Base-by-base conservation (phyloP, 768 basidiomycete species). In the Hericium erinaceus region DNA sequence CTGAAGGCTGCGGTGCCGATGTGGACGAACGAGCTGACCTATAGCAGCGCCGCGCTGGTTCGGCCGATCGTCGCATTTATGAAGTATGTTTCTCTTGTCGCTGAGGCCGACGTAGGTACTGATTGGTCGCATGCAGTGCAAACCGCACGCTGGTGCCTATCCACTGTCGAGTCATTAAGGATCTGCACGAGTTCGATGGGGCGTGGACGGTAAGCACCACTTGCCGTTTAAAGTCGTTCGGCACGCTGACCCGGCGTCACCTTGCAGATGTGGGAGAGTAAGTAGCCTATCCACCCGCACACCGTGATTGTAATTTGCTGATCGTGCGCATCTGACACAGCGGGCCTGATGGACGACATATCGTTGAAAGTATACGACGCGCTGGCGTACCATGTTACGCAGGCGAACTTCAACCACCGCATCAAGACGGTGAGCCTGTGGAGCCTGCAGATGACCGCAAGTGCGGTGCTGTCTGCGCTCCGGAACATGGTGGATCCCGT, bases 11-110 rank as follows among this genome's bases (percentile, higher is more conserved):
- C 84, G 22, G 91, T 99, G 12, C 97, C 97, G 1, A 80, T 95
- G 53, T 98, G 95, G 73, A 85, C 92, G 37, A 79, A 77, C 48
- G 91, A 97, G 66, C 69, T 99, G 57, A 90, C 90, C 48, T 92
- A 95, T 66, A 87, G 91, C 60, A 97, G 95, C 65, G 90, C 86
- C 66, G 97, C 97, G 20, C 74, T 98, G 24, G 87, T 97, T 50
- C 71, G 97, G 64, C 95, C 97, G 3, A 98, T 99, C 61, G 97
- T 98, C 15, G 95, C 93, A 1, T 99, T 99, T 68, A 95, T 98
- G 85, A 97, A 97, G 94, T 95, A 64, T 59, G 86, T 76, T 8
- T 39, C 6, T 39, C 15, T 39, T 9, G 4, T 50, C 41, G 7
- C 57, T 13, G 15, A 12, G 37, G n/a, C 15, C 8, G 10, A 11